Percentiles rank a stretch among this genome's conserved stretches.
phyloP scores from a whole-genome alignment of 257 asterid genomes.

The Solanum sparsipilum region DNA sequence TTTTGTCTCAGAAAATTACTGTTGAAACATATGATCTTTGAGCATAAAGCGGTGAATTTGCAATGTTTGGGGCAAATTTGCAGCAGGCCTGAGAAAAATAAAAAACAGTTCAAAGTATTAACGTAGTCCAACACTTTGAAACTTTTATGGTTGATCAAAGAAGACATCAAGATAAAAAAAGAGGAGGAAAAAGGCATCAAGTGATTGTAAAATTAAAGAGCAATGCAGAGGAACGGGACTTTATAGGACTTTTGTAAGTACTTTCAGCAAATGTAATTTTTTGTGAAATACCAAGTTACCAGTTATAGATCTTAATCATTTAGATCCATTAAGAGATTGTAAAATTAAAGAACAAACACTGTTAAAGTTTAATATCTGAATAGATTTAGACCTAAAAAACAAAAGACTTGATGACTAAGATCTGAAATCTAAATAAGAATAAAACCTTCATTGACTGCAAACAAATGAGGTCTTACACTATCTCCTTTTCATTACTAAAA shows the following conservation, averaged over 20 bases:
- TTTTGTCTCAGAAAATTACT: conserved; percentile 33
- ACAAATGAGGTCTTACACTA: neutral
- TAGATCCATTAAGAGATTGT: neutral
- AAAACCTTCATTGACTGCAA: neutral
- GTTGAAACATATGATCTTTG: conserved; percentile 90
- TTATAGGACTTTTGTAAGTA: neutral
- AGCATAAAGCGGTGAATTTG: conserved; percentile 71
- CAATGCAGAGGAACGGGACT: neutral
- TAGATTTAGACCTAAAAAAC: neutral
- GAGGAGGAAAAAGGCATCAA: neutral
- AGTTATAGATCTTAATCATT: neutral
- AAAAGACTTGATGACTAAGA: neutral
- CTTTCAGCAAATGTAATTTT: neutral
- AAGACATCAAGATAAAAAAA: neutral
- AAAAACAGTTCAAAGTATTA: neutral
- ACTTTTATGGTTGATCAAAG: neutral
- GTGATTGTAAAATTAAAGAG: neutral
- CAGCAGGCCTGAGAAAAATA: conserved; percentile 57
- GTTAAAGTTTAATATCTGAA: neutral
- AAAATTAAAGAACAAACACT: neutral
- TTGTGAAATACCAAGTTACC: neutral
- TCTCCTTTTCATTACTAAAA: neutral
- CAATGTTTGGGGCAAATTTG: conserved; percentile 88
- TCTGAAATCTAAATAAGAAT: neutral
- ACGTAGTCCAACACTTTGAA: neutral